phyloP scores from a whole-genome alignment of 345 rosid species.

The Salix dunnii region DNA sequence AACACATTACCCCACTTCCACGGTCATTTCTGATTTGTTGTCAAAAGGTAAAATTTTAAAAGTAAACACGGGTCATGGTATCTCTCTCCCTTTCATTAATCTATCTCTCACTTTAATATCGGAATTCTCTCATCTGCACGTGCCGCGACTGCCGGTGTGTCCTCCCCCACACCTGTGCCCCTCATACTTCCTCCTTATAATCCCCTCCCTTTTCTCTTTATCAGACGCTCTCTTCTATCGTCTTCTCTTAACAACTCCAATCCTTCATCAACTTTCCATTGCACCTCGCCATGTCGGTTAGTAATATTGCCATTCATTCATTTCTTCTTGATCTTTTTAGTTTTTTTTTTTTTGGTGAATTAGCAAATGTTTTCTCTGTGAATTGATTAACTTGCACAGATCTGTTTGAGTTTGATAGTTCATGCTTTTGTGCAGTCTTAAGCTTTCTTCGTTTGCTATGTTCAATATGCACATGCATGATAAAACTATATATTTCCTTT shows the following conservation, averaged over 20 bases:
- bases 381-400: background rate
- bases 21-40: too few relatives aligned
- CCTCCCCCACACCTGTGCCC: background rate
- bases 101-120: background rate
- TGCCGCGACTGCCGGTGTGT: conserved; percentile 20
- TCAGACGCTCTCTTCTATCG: background rate
- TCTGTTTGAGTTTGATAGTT: background rate
- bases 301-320: background rate
- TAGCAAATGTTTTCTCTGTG: background rate
- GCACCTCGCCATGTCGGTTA: conserved; percentile 21
- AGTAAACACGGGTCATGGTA: too few relatives aligned
- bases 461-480: too few relatives aligned
- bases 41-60: too few relatives aligned
- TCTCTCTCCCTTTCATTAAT: background rate
- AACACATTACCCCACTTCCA: too few relatives aligned
- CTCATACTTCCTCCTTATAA: background rate
- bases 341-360: background rate
- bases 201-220: background rate
- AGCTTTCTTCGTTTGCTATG: background rate
- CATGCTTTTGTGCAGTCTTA: background rate
- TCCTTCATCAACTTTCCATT: background rate
- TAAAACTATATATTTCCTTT: too few relatives aligned
- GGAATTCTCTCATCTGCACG: background rate
- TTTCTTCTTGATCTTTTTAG: background rate
- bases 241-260: background rate